These are phyloP conservation scores for Monoraphidium neglectum DNA, from an alignment of 139 green algal genomes.

Conservation along the genomic window DNA sequence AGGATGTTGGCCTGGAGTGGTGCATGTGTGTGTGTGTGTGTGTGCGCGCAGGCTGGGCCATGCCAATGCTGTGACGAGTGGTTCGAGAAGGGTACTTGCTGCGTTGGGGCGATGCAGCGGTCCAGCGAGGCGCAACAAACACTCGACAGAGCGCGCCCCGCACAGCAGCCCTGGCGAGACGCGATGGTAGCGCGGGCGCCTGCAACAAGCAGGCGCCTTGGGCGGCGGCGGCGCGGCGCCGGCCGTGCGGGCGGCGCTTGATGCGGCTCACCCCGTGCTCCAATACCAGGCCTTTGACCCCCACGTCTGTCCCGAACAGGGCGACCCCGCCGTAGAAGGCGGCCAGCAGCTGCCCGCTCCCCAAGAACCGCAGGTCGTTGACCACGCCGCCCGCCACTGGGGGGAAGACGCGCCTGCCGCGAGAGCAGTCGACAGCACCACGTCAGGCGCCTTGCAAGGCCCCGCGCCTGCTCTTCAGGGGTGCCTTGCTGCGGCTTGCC, in stretches of 20 bases:
- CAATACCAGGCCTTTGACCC: slow-evolving; percentile 3
- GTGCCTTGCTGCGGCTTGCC: too few species aligned
- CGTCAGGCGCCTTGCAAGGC: too few species aligned
- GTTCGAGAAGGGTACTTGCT: too few species aligned
- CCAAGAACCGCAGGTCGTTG: slow-evolving; percentile 9
- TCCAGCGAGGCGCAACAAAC: too few species aligned
- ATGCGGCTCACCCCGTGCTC: slow-evolving; percentile 12
- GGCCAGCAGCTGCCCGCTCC: neutral
- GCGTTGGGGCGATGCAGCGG: too few species aligned
- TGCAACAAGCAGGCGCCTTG: neutral
- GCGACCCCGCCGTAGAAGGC: slow-evolving; percentile 15
- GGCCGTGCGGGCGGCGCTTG: neutral
- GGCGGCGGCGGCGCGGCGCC: neutral
- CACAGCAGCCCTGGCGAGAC: too few species aligned
- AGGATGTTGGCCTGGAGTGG: slow-evolving; percentile 15
- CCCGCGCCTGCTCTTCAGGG: too few species aligned
- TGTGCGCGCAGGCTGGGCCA: too few species aligned
- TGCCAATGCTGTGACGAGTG: too few species aligned
- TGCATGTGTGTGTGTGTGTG: too few species aligned
- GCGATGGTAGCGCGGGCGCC: neutral
- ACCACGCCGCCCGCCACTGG: slow-evolving; percentile 14
- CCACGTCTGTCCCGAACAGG: slow-evolving; percentile 4
- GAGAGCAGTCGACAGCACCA: too few species aligned
- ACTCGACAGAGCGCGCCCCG: neutral
- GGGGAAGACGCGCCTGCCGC: slow-evolving; percentile 16